Percentiles rank a stretch among this genome's conserved stretches.
phyloP scores from a whole-genome alignment of 352 stramenopile genomes.

The Phytopythium delawarense region DNA sequence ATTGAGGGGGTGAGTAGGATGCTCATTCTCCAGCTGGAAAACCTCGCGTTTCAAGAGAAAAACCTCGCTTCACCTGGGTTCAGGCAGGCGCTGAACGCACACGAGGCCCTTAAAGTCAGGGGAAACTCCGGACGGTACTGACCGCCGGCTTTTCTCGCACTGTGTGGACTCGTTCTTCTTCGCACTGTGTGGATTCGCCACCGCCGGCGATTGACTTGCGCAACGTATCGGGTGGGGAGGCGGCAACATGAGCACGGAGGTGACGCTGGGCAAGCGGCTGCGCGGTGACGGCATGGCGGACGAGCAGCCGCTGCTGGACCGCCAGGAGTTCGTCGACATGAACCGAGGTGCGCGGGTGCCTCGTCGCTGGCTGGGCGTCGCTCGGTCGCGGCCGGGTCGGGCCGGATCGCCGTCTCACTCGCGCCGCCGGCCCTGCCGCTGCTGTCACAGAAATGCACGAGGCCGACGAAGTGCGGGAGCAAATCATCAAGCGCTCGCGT shows the following conservation, averaged over 20 bases:
- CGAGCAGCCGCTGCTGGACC: conserved; percentile 23
- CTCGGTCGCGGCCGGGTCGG: neutral
- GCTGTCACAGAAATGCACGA: conserved; percentile 80
- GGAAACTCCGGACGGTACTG: conserved; percentile 1
- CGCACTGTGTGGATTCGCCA: neutral
- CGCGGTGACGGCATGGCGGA: neutral
- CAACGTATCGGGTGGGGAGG: neutral
- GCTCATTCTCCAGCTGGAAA: neutral
- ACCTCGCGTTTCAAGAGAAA: neutral
- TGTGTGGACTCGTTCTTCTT: neutral
- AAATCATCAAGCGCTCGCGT: conserved; percentile 93
- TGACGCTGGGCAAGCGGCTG: neutral
- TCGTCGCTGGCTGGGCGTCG: too few species aligned
- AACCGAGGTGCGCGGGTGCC: conserved; percentile 30
- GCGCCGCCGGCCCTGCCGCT: too few species aligned
- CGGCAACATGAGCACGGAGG: neutral
- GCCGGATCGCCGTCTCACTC: neutral
- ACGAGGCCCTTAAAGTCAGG: neutral
- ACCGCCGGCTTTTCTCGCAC: neutral
- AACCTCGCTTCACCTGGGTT: neutral
- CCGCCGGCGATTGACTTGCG: neutral
- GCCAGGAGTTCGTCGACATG: conserved; percentile 51
- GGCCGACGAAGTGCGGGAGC: conserved; percentile 89
- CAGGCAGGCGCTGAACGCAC: neutral
- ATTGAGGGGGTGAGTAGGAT: neutral